Evolutionary conservation across 352 stramenopile genomes (phyloP).

Genomic region (Peronospora destructor): DNA sequence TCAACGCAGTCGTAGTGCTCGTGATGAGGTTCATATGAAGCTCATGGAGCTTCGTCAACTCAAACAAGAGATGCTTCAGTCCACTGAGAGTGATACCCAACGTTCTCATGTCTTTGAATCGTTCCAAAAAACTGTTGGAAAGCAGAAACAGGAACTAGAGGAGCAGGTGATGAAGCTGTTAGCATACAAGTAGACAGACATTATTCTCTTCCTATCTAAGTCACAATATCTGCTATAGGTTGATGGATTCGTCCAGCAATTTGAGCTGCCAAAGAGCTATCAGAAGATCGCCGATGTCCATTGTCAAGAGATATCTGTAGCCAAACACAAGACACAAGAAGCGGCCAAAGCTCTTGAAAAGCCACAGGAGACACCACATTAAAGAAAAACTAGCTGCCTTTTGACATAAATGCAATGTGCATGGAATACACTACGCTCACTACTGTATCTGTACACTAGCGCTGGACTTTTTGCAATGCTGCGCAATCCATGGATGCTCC

Average conservation of each 20-base stretch:
- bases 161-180: slow-evolving; percentile 30
- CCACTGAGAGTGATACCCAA: slow-evolving; percentile 40
- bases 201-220: not conserved
- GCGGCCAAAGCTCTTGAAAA: slow-evolving; percentile 9
- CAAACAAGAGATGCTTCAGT: slow-evolving; percentile 60
- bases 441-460: slow-evolving; percentile 28
- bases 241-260: slow-evolving; percentile 68
- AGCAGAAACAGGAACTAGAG: slow-evolving; percentile 65
- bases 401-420: slow-evolving; percentile 20
- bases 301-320: slow-evolving; percentile 22
- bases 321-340: slow-evolving; percentile 6
- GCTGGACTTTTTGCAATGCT: slow-evolving; percentile 37
- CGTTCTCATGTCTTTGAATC: slow-evolving; percentile 52
- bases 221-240: slow-evolving; percentile 26
- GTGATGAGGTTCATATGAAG: slow-evolving; percentile 53
- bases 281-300: slow-evolving; percentile 60
- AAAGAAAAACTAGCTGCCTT: slow-evolving; percentile 2
- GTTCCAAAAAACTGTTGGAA: slow-evolving; percentile 38
- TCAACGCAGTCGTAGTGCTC: slow-evolving; percentile 46
- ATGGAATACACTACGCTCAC: slow-evolving; percentile 31
- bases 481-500: slow-evolving; percentile 93
- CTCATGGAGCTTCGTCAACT: slow-evolving; percentile 48
- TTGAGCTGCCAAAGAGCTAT: slow-evolving; percentile 61
- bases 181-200: not conserved
- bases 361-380: slow-evolving; percentile 8